These are phyloP conservation scores for Cucurbita pepo DNA, from an alignment of 306 rosid species.

Conservation along the genomic window DNA sequence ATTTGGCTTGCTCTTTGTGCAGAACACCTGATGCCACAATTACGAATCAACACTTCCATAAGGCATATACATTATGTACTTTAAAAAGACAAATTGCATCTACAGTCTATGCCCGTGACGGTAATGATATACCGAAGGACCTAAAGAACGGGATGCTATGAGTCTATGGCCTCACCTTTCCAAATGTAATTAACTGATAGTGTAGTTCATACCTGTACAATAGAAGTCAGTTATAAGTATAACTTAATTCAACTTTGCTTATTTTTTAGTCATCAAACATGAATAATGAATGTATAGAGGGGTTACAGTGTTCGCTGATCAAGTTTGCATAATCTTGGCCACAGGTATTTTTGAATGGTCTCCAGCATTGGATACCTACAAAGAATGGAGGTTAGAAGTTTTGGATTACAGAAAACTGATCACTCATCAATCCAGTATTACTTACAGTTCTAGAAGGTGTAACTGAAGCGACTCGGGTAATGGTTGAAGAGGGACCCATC, in stretches of 20 bases:
- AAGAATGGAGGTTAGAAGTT: slow-evolving; percentile 19
- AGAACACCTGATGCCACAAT: slow-evolving; percentile 55
- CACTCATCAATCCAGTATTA: neutral
- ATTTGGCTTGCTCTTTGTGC: slow-evolving; percentile 84
- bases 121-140: too few species aligned
- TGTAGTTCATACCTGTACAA: slow-evolving; percentile 76
- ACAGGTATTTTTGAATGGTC: slow-evolving; percentile 77
- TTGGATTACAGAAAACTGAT: neutral
- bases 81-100: neutral
- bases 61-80: neutral
- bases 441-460: slow-evolving; percentile 84
- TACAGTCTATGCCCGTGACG: neutral
- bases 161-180: slow-evolving; percentile 41
- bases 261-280: neutral
- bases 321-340: slow-evolving; percentile 97
- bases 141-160: too few species aligned
- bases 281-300: slow-evolving; percentile 1
- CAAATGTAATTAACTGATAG: slow-evolving; percentile 94
- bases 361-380: slow-evolving; percentile 86
- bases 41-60: neutral
- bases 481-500: slow-evolving; percentile 97
- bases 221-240: slow-evolving; percentile 4
- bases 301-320: slow-evolving; percentile 82
- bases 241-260: slow-evolving; percentile 5
- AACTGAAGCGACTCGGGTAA: slow-evolving; percentile 81